phyloP scores from a whole-genome alignment of 352 stramenopile species.

The Phytopythium aichiense region DNA sequence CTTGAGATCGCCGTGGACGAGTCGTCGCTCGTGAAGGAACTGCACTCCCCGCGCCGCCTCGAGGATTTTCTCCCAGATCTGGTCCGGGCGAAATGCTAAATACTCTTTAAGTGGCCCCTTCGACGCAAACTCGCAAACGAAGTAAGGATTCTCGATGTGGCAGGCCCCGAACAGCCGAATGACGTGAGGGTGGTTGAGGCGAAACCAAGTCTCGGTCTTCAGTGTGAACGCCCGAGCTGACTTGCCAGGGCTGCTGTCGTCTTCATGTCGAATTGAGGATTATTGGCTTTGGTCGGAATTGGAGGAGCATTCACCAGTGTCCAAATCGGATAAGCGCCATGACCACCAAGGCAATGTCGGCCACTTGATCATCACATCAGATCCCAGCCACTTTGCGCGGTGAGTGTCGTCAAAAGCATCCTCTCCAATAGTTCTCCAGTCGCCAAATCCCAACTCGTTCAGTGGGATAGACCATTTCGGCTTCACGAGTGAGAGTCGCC shows the following conservation, averaged over 20 bases:
- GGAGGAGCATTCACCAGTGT: too few species aligned
- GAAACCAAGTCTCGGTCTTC: too few species aligned
- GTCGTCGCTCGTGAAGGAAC: conserved; percentile 16
- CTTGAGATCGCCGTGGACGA: conserved; percentile 24
- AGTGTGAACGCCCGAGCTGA: too few species aligned
- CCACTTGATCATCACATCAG: background rate
- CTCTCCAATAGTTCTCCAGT: too few species aligned
- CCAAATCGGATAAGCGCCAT: too few species aligned
- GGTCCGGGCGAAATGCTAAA: background rate
- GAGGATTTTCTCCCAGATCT: conserved; percentile 19
- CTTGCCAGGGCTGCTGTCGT: too few species aligned
- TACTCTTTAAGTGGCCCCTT: conserved; percentile 7
- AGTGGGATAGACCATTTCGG: background rate
- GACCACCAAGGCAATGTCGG: too few species aligned
- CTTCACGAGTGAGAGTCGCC: too few species aligned
- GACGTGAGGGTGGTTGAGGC: conserved; percentile 17
- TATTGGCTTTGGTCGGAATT: too few species aligned
- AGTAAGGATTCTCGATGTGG: conserved; percentile 20
- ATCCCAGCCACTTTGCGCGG: background rate
- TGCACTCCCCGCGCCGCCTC: conserved; percentile 17
- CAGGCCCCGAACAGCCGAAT: conserved; percentile 28
- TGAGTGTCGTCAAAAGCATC: too few species aligned
- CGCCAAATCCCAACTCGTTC: background rate
- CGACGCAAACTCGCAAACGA: conserved; percentile 23
- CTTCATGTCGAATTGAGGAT: too few species aligned